Conservation (phyloP, 306 rosid species). For the Corylus heterophylla region DNA sequence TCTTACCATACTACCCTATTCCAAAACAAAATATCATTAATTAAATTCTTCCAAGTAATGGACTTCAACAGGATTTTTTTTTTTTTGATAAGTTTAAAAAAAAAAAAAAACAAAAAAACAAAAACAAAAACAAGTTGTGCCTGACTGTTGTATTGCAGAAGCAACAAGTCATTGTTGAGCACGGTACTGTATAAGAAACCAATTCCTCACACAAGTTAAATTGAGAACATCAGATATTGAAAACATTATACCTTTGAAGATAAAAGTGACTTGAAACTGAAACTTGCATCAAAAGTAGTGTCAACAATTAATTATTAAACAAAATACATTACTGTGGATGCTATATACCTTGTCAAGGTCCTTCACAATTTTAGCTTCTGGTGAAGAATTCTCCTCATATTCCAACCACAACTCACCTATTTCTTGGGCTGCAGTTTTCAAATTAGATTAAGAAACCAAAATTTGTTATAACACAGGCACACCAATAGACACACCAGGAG, state of each 20-base stretch:
- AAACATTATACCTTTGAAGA: not conserved
- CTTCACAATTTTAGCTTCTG: slow-evolving; percentile 89
- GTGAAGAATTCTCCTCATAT: slow-evolving; percentile 74
- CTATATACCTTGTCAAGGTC: slow-evolving; percentile 79
- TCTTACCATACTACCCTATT: not conserved
- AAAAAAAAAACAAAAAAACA: not conserved
- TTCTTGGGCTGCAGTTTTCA: slow-evolving; percentile 62
- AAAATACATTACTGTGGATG: slow-evolving; percentile 3
- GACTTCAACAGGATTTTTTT: not conserved
- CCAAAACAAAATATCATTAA: not conserved
- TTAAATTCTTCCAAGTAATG: not conserved
- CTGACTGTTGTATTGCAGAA: not conserved
- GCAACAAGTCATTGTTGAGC: not conserved
- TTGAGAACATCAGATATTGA: slow-evolving; percentile 11
- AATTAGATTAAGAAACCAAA: slow-evolving; percentile 22
- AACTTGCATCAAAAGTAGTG: slow-evolving; percentile 14
- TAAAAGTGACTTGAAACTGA: slow-evolving; percentile 2
- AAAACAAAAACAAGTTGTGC: not conserved
- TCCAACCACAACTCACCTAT: slow-evolving; percentile 81
- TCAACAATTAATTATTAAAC: slow-evolving; percentile 14
- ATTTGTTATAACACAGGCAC: not conserved
- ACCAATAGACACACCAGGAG: not conserved
- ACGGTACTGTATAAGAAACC: slow-evolving; percentile 3
- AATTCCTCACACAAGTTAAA: not conserved
- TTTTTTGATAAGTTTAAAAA: not conserved